Percentiles rank a stretch among this genome's conserved stretches.
Evolutionary conservation across 768 basidiomycete genomes (phyloP).

Genomic region (Candolleomyces eurysporus): DNA sequence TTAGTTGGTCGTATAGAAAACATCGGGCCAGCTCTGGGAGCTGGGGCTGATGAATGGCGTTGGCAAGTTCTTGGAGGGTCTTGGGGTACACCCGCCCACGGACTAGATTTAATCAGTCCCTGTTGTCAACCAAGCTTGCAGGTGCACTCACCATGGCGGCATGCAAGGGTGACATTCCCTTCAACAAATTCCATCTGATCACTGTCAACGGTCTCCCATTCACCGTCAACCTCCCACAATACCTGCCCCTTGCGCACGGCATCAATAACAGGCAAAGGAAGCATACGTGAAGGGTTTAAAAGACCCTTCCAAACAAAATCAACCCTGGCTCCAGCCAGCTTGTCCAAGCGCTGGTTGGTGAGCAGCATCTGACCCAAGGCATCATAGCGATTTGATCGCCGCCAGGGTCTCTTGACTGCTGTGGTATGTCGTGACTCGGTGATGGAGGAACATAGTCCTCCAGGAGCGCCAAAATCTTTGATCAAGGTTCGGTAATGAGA

Average conservation of each 20-base stretch:
- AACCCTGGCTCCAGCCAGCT: conserved; percentile 21
- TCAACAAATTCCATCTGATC: neutral
- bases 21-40: neutral
- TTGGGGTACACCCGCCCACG: neutral
- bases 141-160: neutral
- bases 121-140: too few species aligned
- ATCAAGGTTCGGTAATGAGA: conserved; percentile 19
- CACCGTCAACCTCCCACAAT: neutral
- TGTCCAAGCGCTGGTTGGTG: conserved; percentile 28
- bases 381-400: conserved; percentile 27
- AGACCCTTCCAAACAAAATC: conserved; percentile 16
- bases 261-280: neutral
- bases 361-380: conserved; percentile 35
- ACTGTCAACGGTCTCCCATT: neutral
- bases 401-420: conserved; percentile 34
- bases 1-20: neutral
- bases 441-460: conserved; percentile 29
- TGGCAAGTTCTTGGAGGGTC: neutral
- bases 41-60: neutral
- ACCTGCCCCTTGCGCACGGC: neutral
- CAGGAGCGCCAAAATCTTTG: conserved; percentile 21
- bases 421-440: conserved; percentile 31
- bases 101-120: neutral
- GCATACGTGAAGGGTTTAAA: neutral
- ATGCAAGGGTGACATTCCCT: neutral